Evolutionary conservation across 2,329 filamentous ascomycete species (phyloP).

Genomic region (Davidsoniella virescens): DNA sequence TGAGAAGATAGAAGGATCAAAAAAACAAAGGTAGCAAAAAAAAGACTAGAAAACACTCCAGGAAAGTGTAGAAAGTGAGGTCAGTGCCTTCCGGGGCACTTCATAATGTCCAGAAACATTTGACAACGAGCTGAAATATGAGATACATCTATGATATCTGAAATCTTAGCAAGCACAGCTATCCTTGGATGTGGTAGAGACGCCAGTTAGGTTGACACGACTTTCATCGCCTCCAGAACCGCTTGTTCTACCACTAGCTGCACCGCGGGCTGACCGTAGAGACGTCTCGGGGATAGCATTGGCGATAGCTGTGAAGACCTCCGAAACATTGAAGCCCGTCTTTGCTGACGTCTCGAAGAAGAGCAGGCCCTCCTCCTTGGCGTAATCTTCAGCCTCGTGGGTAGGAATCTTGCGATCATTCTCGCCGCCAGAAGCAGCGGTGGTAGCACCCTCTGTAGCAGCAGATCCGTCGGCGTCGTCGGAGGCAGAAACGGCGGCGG

Average conservation of each 20-base stretch:
- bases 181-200: conserved; percentile 63
- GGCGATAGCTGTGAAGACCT: conserved; percentile 95
- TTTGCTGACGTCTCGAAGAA: conserved; percentile 99
- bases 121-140: no score
- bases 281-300: conserved; percentile 97
- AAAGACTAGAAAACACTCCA: neutral
- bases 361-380: conserved; percentile 80
- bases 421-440: conserved; percentile 38
- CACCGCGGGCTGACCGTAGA: conserved; percentile 72
- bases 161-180: conserved; percentile 63
- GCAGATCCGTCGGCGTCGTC: conserved; percentile 30
- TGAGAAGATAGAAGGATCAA: conserved; percentile 3
- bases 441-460: conserved; percentile 18
- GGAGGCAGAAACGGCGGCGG: conserved; percentile 28
- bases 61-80: no score
- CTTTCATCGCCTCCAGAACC: conserved; percentile 48
- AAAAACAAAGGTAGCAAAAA: neutral
- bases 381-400: conserved; percentile 83
- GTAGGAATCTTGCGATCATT: conserved; percentile 77
- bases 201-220: conserved; percentile 67
- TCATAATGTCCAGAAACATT: no score
- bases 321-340: conserved; percentile 82
- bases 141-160: neutral
- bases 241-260: conserved; percentile 36
- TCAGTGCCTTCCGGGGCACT: no score